Conservation (phyloP, 371 early-diverging fungal genomes). For the Mucor mucedo region DNA sequence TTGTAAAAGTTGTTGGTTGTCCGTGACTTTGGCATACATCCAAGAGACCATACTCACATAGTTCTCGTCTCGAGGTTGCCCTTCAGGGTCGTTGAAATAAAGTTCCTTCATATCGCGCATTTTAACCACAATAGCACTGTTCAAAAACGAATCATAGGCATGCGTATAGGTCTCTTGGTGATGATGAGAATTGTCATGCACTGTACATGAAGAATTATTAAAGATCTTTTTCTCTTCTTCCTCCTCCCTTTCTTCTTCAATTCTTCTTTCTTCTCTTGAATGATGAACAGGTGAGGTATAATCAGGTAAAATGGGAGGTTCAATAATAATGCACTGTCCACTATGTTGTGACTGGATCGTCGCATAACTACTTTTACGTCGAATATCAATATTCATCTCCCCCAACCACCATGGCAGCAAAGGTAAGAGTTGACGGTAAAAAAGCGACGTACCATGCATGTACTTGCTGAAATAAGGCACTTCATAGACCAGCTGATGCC, state of each 20-base stretch:
- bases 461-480: constrained; percentile 98
- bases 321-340: constrained; percentile 6
- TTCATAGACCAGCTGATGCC: constrained; percentile 82
- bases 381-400: constrained; percentile 90
- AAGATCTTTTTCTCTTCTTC: constrained; percentile 2
- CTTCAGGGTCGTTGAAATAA: not conserved
- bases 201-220: constrained; percentile 9
- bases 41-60: constrained; percentile 16
- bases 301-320: constrained; percentile 5
- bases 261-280: no score
- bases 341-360: constrained; percentile 10
- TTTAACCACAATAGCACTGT: not conserved
- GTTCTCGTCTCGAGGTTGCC: not conserved
- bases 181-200: constrained; percentile 1
- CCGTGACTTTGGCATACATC: constrained; percentile 14
- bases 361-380: constrained; percentile 45
- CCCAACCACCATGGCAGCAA: constrained; percentile 93
- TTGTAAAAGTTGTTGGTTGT: constrained; percentile 5
- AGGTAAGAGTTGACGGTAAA: constrained; percentile 77
- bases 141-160: not conserved
- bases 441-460: constrained; percentile 89
- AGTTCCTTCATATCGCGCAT: not conserved
- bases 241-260: not conserved
- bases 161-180: not conserved
- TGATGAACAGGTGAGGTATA: not conserved